Evolutionary conservation across 208 protist genomes (phyloP).

Genomic region (Angomonas deanei): DNA sequence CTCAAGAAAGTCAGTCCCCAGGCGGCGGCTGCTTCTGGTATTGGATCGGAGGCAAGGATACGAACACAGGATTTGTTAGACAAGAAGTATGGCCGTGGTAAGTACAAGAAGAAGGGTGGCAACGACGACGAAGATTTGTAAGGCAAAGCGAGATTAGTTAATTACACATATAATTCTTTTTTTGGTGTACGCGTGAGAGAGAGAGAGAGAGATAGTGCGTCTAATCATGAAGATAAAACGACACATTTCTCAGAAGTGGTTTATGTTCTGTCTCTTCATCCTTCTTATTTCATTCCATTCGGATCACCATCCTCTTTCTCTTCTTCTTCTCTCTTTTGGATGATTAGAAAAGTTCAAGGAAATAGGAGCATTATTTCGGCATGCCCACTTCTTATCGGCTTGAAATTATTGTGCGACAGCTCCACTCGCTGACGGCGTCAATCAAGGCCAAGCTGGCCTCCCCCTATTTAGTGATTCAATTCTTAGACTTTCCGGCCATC

Average conservation of each 20-base stretch:
- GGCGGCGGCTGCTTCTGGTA: conserved; percentile 32
- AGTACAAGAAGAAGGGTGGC: conserved; percentile 54
- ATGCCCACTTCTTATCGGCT: conserved; percentile 32
- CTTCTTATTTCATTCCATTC: not conserved
- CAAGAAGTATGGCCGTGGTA: conserved; percentile 48
- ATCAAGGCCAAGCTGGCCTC: conserved; percentile 2
- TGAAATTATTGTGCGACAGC: conserved; percentile 63
- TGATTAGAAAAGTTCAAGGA: not conserved
- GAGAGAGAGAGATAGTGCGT: too few relatives aligned
- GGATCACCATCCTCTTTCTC: not conserved
- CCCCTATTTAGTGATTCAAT: conserved; percentile 39
- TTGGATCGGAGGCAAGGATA: conserved; percentile 24
- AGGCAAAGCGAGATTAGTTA: too few relatives aligned
- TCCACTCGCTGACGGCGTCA: conserved; percentile 37
- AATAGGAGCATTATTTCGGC: too few relatives aligned
- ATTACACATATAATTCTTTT: too few relatives aligned
- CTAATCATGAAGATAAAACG: not conserved
- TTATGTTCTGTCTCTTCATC: not conserved
- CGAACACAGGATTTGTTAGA: conserved; percentile 46
- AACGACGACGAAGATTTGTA: conserved; percentile 5
- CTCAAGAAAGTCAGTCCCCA: conserved; percentile 50
- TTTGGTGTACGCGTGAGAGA: too few relatives aligned
- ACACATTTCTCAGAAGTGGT: too few relatives aligned
- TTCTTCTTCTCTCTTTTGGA: not conserved
- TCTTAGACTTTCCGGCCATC: conserved; percentile 67